Base-by-base conservation (phyloP, 805 yeast species). In the Saccharomycopsis sp. region DNA sequence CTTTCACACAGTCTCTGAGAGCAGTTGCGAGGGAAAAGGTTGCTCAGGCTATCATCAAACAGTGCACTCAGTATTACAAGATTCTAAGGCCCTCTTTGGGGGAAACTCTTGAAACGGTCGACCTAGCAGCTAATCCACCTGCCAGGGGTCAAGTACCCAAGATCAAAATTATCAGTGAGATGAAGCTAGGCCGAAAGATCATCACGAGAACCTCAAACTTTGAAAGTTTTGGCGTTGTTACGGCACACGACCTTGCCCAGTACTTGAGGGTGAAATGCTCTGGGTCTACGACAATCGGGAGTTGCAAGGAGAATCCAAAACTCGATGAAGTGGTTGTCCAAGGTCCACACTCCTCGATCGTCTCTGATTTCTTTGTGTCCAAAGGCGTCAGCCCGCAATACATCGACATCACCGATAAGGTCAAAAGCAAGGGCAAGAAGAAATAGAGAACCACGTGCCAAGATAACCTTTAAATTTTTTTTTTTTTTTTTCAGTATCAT, bases 191-290 rank as follows among this genome's bases (percentile, higher is more conserved):
- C 1, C 68, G 94, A 41, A 89, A 87, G 56, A 64, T 77, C 4
- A 73, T 87, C 13, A 89, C 97, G 0, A 66, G 77, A 26, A 72
- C 88, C 1, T 65, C 71, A 13, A 80, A 84, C 45, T 68, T 83
- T 47, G 94, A 84, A 46, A 62, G 64, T 4, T 89, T 74, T 57
- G 66, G 69, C 39, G 69, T 89, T 26, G 78, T 76, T 42, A 36
- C 47, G 7, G 71, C 85, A 0, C 76, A 73, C 21, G 67, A 67
- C 7, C 59, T 92, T 13, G 78, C 94, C 2, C 75, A 73, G 22
- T 80, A 76, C 33, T 60, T 89, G 48, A 76, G 80, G 45, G 75
- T 76, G 16, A 77, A 77, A 48, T 92, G 97, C 57, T 88, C 95
- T 9, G 95, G 96, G 0, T 84, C 96, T 0, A 71, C 92, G 0